Conservation (phyloP, 2,329 filamentous ascomycete genomes). For the Furcasterigmium furcatum region DNA sequence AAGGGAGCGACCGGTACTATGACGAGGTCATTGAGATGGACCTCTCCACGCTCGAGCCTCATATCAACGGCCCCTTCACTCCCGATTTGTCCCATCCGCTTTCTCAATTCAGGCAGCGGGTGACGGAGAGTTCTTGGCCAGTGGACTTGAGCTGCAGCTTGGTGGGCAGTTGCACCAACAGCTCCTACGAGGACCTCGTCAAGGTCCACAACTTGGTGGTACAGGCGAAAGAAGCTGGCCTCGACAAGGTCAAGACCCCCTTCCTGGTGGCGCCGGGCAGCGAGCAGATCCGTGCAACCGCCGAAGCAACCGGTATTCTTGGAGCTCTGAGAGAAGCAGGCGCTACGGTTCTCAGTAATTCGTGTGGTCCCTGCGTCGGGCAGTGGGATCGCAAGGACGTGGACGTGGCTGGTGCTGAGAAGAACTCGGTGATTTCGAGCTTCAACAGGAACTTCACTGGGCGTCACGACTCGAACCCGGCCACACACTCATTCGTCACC, state of each 20-base stretch:
- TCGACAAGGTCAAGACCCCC: conserved; percentile 21
- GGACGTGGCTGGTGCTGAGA: conserved; percentile 16
- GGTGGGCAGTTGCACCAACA: conserved; percentile 30
- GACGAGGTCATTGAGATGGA: conserved; percentile 30
- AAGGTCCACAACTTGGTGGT: conserved; percentile 21
- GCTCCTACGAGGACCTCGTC: conserved; percentile 29
- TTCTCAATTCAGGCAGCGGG: conserved; percentile 21
- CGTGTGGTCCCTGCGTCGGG: conserved; percentile 29
- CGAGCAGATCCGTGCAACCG: conserved; percentile 26
- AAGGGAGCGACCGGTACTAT: conserved; percentile 24
- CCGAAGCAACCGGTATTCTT: conserved; percentile 22
- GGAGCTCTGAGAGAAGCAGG: conserved; percentile 21
- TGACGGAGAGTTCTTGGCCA: conserved; percentile 23
- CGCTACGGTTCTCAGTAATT: conserved; percentile 23
- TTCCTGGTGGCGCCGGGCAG: conserved; percentile 28
- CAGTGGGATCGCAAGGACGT: conserved; percentile 30
- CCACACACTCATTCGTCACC: conserved; percentile 44
- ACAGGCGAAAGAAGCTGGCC: conserved; percentile 23
- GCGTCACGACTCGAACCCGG: conserved; percentile 32
- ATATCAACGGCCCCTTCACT: conserved; percentile 30
- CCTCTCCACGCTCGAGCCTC: conserved; percentile 25
- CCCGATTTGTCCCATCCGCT: conserved; percentile 27
- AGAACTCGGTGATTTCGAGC: conserved; percentile 27
- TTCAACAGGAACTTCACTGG: conserved; percentile 33
- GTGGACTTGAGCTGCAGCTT: conserved; percentile 21